Evolutionary conservation across 257 asterid genomes (phyloP).

Genomic region (Solanum gracilifrons): DNA sequence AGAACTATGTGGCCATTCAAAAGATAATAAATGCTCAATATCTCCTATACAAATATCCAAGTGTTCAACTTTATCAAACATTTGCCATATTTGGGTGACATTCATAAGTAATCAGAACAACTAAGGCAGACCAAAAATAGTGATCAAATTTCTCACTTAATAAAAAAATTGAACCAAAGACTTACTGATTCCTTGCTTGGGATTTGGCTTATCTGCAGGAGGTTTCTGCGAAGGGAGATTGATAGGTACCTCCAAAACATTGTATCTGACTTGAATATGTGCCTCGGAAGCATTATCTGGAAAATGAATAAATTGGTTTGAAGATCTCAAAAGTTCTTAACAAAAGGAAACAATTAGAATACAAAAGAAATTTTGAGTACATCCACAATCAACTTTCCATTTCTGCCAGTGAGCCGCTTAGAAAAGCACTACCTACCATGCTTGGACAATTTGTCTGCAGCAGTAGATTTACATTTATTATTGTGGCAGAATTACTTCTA

Average conservation of each 20-base stretch:
- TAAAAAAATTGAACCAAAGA: conserved; percentile 3
- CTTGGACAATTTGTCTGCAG: neutral
- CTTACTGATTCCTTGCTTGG: conserved; percentile 93
- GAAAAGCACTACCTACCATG: neutral
- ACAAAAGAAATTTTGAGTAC: neutral
- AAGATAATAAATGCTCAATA: neutral
- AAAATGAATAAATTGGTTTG: neutral
- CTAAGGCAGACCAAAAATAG: neutral
- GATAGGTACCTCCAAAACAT: conserved; percentile 75
- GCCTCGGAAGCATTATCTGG: conserved; percentile 62
- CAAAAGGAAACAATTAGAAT: neutral
- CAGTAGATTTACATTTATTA: neutral
- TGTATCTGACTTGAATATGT: conserved; percentile 62
- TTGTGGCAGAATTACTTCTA: neutral
- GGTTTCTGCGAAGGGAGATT: conserved; percentile 84
- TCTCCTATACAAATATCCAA: neutral
- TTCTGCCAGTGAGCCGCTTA: neutral
- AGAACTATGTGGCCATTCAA: neutral
- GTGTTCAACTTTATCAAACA: neutral
- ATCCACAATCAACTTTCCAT: neutral
- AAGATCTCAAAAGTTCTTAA: neutral
- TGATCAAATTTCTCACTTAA: neutral
- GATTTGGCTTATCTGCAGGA: conserved; percentile 89
- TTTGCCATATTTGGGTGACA: neutral
- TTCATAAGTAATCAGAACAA: neutral